phyloP scores from a whole-genome alignment of 768 basidiomycete species.

The Russula ochroleuca region DNA sequence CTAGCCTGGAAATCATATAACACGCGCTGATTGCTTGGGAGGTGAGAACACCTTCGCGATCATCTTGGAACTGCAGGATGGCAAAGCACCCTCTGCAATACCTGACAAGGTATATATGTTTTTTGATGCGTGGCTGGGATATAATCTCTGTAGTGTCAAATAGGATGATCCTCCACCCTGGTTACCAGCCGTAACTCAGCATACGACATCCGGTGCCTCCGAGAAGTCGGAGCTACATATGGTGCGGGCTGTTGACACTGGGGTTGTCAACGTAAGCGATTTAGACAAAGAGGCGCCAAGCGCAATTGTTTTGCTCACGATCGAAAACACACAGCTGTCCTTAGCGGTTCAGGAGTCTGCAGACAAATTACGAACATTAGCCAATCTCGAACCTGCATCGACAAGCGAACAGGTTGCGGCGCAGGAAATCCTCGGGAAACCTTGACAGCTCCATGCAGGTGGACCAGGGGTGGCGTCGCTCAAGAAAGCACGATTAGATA shows the following conservation, averaged over 20 bases:
- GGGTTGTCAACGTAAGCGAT: constrained; percentile 64
- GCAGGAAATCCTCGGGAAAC: background rate
- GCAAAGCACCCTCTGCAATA: constrained; percentile 50
- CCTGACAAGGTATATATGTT: constrained; percentile 41
- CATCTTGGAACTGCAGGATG: constrained; percentile 73
- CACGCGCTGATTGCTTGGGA: constrained; percentile 29
- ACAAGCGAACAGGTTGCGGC: constrained; percentile 28
- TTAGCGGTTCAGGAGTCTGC: constrained; percentile 78
- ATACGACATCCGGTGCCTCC: constrained; percentile 64
- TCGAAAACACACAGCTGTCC: constrained; percentile 48
- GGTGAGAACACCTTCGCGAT: constrained; percentile 79
- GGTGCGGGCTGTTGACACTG: constrained; percentile 77
- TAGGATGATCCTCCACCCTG: constrained; percentile 67
- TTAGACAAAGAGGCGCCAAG: background rate
- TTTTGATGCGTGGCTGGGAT: background rate
- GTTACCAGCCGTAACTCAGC: constrained; percentile 67
- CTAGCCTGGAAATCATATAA: background rate
- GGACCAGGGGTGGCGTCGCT: background rate
- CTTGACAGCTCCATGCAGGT: background rate
- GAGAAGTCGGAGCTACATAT: constrained; percentile 68
- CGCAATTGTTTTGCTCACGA: background rate
- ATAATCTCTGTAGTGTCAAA: constrained; percentile 22
- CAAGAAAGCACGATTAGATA: constrained; percentile 18
- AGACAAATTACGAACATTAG: constrained; percentile 47
- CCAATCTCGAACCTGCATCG: constrained; percentile 15